Percentiles rank a stretch among this genome's conserved stretches.
Evolutionary conservation across 2,329 filamentous ascomycete species (phyloP).

Genomic region (Penicillium sp.): DNA sequence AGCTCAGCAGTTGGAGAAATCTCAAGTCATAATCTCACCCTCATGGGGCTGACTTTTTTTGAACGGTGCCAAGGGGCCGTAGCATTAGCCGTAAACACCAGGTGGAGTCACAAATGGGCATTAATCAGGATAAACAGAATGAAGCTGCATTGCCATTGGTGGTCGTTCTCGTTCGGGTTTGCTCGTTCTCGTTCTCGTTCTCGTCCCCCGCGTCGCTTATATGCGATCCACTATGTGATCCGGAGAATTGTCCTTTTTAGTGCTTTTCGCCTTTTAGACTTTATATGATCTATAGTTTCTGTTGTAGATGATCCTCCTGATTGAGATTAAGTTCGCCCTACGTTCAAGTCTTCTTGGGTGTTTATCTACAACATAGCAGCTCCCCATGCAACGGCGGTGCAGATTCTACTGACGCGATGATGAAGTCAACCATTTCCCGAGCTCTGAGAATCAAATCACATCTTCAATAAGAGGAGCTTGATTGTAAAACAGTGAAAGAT

Average conservation of each 20-base stretch:
- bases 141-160: constrained; percentile 8
- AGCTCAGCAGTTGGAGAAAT: not conserved
- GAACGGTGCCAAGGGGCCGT: constrained; percentile 2
- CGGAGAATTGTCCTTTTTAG: constrained; percentile 1
- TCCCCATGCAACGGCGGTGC: not conserved
- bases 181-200: constrained; percentile 23
- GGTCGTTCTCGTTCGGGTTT: constrained; percentile 25
- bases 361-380: not conserved
- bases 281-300: no score
- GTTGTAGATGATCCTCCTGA: no score
- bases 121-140: not conserved
- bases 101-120: not conserved
- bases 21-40: not conserved
- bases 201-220: constrained; percentile 15
- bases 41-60: not conserved
- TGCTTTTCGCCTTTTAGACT: no score
- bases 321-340: no score
- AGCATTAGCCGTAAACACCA: no score
- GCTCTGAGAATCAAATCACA: not conserved
- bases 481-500: not conserved
- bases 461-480: not conserved
- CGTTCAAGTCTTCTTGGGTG: no score
- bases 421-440: not conserved
- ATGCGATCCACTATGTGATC: constrained; percentile 16
- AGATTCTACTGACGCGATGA: not conserved